Conservation (phyloP, 345 rosid genomes). For the Noccaea caerulescens region DNA sequence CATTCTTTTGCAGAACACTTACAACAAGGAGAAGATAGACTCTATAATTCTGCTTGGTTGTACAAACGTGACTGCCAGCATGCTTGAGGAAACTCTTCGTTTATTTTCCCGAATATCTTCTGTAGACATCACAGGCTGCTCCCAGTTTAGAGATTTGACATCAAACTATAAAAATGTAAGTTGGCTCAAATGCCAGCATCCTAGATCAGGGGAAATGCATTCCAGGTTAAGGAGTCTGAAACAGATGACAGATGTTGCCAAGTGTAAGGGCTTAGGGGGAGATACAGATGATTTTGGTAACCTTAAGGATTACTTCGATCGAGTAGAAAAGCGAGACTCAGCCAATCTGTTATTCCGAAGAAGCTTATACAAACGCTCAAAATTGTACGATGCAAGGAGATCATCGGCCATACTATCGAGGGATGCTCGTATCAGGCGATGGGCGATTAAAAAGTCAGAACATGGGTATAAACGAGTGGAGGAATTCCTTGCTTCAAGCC, state of each 20-base stretch:
- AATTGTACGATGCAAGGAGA: constrained; percentile 89
- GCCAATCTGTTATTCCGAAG: constrained; percentile 82
- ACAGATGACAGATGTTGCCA: constrained; percentile 59
- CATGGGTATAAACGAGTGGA: constrained; percentile 88
- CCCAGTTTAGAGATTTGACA: constrained; percentile 72
- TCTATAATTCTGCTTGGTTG: constrained; percentile 82
- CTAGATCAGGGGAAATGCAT: constrained; percentile 53
- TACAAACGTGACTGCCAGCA: constrained; percentile 62
- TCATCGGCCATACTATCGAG: constrained; percentile 88
- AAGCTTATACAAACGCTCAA: constrained; percentile 90
- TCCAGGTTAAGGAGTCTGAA: constrained; percentile 70
- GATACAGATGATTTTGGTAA: constrained; percentile 86
- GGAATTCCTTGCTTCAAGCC: constrained; percentile 84
- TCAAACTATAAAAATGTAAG: constrained; percentile 57
- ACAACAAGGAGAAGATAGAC: constrained; percentile 69
- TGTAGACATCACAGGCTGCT: constrained; percentile 87
- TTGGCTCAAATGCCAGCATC: constrained; percentile 64
- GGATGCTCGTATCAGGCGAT: constrained; percentile 96
- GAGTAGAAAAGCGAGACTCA: constrained; percentile 91
- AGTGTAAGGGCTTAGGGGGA: constrained; percentile 51
- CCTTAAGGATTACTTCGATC: constrained; percentile 91
- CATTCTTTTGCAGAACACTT: constrained; percentile 71
- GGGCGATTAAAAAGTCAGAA: constrained; percentile 90
- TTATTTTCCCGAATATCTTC: constrained; percentile 66
- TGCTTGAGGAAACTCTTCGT: constrained; percentile 70